Conservation (phyloP, 75 land plant genomes). For the Pinus tabuliformis region DNA sequence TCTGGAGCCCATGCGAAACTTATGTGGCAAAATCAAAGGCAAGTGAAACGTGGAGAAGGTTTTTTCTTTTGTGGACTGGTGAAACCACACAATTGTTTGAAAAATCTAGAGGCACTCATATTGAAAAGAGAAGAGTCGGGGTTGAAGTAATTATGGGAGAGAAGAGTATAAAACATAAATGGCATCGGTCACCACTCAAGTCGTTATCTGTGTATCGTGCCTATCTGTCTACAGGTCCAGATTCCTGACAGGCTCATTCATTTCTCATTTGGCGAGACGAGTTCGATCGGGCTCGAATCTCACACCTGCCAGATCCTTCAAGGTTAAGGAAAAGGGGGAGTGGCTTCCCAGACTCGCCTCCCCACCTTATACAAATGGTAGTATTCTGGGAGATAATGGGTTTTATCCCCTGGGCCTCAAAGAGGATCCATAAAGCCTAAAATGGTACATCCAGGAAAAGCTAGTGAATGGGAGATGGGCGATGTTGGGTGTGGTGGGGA, state of each 20-base stretch:
- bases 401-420: slow-evolving; percentile 92
- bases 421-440: slow-evolving; percentile 86
- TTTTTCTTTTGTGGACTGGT: no score
- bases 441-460: slow-evolving; percentile 92
- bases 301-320: background rate
- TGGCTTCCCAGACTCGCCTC: slow-evolving; percentile 90
- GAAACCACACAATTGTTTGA: slow-evolving; percentile 6
- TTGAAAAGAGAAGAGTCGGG: background rate
- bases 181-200: slow-evolving; percentile 56
- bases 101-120: background rate
- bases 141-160: background rate
- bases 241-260: slow-evolving; percentile 40
- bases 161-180: slow-evolving; percentile 10
- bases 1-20: no score
- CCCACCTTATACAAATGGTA: slow-evolving; percentile 78
- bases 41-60: no score
- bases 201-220: slow-evolving; percentile 46
- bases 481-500: slow-evolving; percentile 90
- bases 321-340: slow-evolving; percentile 78
- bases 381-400: slow-evolving; percentile 94
- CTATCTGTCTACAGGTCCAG: slow-evolving; percentile 33
- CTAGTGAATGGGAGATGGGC: slow-evolving; percentile 90
- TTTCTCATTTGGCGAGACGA: slow-evolving; percentile 18
- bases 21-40: no score
- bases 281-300: background rate